A percentile compares a stretch with the other conserved stretches of the same genome.
Evolutionary conservation across 2,329 filamentous ascomycete genomes (phyloP).

Genomic region (Aspergillus udagawae): DNA sequence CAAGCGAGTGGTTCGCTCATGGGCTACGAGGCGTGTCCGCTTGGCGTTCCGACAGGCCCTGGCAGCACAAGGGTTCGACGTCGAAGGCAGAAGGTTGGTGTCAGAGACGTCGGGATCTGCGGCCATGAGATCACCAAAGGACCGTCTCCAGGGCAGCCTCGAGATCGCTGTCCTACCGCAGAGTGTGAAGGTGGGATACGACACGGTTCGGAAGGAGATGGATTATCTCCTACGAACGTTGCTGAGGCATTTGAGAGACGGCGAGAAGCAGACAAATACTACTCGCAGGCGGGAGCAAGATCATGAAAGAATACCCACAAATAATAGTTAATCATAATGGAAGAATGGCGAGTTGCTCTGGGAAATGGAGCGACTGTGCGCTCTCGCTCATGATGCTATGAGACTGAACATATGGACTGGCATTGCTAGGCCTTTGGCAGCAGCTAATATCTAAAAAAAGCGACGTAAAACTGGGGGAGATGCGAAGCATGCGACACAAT

Average conservation of each 20-base stretch:
- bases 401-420: neutral
- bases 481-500: neutral
- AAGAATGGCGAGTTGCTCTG: neutral
- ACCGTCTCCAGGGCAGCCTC: constrained; percentile 34
- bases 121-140: neutral
- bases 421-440: neutral
- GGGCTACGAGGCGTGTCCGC: constrained; percentile 41
- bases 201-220: constrained; percentile 15
- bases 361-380: neutral
- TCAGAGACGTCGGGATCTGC: constrained; percentile 1
- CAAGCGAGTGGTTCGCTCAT: constrained; percentile 47
- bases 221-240: constrained; percentile 11
- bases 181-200: constrained; percentile 10
- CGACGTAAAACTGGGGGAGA: neutral
- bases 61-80: constrained; percentile 43
- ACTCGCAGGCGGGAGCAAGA: neutral
- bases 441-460: neutral
- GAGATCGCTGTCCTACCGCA: constrained; percentile 24
- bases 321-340: neutral
- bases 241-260: constrained; percentile 1
- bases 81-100: constrained; percentile 22
- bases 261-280: neutral
- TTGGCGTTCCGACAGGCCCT: constrained; percentile 46
- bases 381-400: neutral
- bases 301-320: neutral